These are phyloP conservation scores for Trypanosoma rangeli DNA, from an alignment of 208 protist genomes.

Conservation along the genomic window DNA sequence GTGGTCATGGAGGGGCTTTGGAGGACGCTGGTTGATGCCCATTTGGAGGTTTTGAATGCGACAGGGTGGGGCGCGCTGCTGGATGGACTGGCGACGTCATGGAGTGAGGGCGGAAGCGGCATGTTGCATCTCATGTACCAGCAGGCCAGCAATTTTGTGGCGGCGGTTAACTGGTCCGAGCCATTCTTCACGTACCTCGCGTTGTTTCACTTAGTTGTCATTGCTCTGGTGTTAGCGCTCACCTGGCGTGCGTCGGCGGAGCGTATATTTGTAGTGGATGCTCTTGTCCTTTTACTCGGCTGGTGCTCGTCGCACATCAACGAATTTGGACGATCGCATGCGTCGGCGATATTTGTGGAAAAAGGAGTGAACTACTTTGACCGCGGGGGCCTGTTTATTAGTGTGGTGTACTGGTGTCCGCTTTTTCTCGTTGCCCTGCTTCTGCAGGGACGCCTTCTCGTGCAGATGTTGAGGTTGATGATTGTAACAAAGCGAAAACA, in stretches of 20 bases:
- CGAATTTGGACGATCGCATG: slow-evolving; percentile 32
- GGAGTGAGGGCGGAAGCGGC: not conserved
- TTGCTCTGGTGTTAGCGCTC: slow-evolving; percentile 24
- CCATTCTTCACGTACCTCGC: slow-evolving; percentile 69
- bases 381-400: slow-evolving; percentile 58
- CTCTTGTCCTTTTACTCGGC: slow-evolving; percentile 38
- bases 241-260: slow-evolving; percentile 38
- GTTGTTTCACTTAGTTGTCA: slow-evolving; percentile 48
- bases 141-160: slow-evolving; percentile 34
- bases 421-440: slow-evolving; percentile 42
- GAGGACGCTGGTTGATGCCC: slow-evolving; percentile 25
- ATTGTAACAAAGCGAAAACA: slow-evolving; percentile 21
- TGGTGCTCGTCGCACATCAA: slow-evolving; percentile 42
- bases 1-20: slow-evolving; percentile 27
- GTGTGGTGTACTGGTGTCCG: slow-evolving; percentile 55
- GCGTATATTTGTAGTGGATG: slow-evolving; percentile 36
- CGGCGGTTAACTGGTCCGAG: slow-evolving; percentile 70
- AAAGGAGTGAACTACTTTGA: slow-evolving; percentile 77
- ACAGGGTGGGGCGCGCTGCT: slow-evolving; percentile 37
- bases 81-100: slow-evolving; percentile 8
- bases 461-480: slow-evolving; percentile 32
- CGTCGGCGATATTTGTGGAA: slow-evolving; percentile 39
- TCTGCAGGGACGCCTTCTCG: slow-evolving; percentile 35
- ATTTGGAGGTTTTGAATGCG: slow-evolving; percentile 47
- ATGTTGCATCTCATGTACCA: slow-evolving; percentile 6